Conservation (phyloP, 441 rosid species). For the Populus hybrid region DNA sequence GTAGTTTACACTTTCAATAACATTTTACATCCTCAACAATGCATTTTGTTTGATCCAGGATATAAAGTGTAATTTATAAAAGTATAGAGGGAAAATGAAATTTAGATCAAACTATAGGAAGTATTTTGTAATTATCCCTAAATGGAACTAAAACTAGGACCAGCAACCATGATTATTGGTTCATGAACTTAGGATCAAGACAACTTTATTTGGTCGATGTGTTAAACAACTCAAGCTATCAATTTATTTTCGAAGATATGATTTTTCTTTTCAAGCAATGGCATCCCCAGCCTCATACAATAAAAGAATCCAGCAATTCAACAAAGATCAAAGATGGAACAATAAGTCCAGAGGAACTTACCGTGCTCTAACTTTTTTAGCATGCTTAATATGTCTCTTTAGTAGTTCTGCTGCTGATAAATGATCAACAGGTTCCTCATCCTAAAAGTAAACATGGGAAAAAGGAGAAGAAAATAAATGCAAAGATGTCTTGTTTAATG, state of each 20-base stretch:
- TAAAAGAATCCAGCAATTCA: neutral
- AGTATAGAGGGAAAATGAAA: neutral
- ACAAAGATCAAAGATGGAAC: neutral
- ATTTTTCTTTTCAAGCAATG: neutral
- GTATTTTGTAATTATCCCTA: neutral
- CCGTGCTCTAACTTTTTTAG: conserved; percentile 77
- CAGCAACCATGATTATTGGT: neutral
- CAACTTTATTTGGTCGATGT: too few species aligned
- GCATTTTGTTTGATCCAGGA: neutral
- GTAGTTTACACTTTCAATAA: neutral
- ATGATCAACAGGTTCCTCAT: conserved; percentile 48
- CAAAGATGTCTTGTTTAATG: neutral
- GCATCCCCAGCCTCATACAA: neutral
- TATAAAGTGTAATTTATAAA: neutral
- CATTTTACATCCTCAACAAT: neutral
- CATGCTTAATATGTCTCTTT: conserved; percentile 63
- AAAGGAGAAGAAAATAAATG: neutral
- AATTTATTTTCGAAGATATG: too few species aligned
- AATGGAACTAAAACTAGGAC: neutral
- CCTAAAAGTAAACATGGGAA: conserved; percentile 36
- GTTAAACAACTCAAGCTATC: too few species aligned
- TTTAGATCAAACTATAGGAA: neutral
- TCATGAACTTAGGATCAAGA: too few species aligned
- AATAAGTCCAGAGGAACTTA: conserved; percentile 28
- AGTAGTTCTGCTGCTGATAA: conserved; percentile 65